Conservation (phyloP, 2,329 filamentous ascomycete genomes). For the Gremmenia infestans region DNA sequence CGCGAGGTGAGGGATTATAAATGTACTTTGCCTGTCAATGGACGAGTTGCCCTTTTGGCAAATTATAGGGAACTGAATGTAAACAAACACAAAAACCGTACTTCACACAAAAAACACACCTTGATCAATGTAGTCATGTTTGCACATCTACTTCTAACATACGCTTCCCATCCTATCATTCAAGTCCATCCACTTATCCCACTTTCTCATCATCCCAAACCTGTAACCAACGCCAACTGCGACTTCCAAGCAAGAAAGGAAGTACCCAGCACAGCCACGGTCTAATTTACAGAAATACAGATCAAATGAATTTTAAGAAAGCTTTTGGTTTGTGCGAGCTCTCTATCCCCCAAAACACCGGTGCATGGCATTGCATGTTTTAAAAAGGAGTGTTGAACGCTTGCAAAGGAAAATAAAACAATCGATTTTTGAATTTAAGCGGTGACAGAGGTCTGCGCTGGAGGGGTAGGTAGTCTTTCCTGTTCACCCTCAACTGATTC, state of each 20-base stretch:
- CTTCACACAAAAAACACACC: too few relatives aligned
- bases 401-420: neutral
- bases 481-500: neutral
- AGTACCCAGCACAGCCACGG: neutral
- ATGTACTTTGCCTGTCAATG: too few relatives aligned
- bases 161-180: too few relatives aligned
- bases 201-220: too few relatives aligned
- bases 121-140: too few relatives aligned
- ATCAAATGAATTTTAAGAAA: neutral
- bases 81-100: too few relatives aligned
- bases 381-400: neutral
- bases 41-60: too few relatives aligned
- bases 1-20: too few relatives aligned
- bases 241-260: neutral
- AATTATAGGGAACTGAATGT: too few relatives aligned
- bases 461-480: neutral
- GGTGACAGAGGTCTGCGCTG: neutral
- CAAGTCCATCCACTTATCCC: too few relatives aligned
- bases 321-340: neutral
- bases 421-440: neutral
- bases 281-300: neutral
- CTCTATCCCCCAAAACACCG: neutral
- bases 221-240: neutral
- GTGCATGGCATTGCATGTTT: neutral
- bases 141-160: too few relatives aligned